A percentile compares a stretch with the other conserved stretches of the same genome.
Evolutionary conservation across 2,329 filamentous ascomycete genomes (phyloP).

Genomic region (Sporothrix sp.): DNA sequence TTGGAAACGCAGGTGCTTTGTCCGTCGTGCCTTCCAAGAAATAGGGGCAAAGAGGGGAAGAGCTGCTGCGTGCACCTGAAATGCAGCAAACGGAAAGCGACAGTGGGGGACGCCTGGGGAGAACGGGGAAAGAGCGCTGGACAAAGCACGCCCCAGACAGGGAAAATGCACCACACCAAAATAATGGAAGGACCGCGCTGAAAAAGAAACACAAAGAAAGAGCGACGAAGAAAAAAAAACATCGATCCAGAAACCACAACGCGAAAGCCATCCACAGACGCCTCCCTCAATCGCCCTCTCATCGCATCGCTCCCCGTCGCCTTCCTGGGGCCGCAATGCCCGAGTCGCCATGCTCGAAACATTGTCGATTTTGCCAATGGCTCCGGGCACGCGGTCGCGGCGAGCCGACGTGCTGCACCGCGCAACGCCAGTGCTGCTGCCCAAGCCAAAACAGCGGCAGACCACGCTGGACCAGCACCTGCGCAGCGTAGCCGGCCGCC

Average conservation of each 20-base stretch:
- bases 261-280: not conserved
- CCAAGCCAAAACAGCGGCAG: constrained; percentile 15
- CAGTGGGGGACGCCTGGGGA: not conserved
- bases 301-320: not conserved
- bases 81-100: not conserved
- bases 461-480: constrained; percentile 15
- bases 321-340: constrained; percentile 3
- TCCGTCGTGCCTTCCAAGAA: too few relatives aligned
- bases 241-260: not conserved
- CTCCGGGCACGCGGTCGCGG: constrained; percentile 20
- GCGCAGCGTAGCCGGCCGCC: not conserved
- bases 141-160: not conserved
- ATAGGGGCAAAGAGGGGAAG: not conserved
- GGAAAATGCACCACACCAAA: constrained; percentile 2
- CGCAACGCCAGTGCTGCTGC: constrained; percentile 15
- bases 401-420: constrained; percentile 17
- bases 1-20: too few relatives aligned
- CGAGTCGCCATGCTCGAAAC: constrained; percentile 18
- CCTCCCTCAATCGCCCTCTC: not conserved
- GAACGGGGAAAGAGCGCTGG: not conserved
- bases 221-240: constrained; percentile 6
- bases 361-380: constrained; percentile 17
- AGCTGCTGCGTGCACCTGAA: not conserved
- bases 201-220: constrained; percentile 3
- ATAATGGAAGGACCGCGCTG: not conserved